Conservation (phyloP, 116 monocot species). For the Posidonia oceanica region DNA sequence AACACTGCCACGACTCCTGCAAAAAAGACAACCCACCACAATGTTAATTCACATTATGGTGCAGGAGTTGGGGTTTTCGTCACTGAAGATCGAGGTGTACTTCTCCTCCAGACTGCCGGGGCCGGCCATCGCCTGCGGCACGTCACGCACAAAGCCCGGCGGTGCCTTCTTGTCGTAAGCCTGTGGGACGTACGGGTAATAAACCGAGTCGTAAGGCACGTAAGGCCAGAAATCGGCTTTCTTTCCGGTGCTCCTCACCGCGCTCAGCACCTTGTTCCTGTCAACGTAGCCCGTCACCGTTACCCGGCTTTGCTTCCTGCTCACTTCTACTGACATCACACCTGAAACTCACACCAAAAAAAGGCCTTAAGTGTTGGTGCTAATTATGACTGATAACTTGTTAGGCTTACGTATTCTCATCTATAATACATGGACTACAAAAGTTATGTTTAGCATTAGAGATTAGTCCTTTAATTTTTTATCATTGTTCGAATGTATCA, state of each 20-base stretch:
- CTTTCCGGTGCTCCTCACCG: constrained; percentile 53
- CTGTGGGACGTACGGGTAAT: constrained; percentile 46
- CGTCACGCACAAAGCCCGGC: constrained; percentile 54
- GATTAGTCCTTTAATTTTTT: too few relatives aligned
- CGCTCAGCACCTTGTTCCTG: constrained; percentile 34
- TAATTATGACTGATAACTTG: background rate
- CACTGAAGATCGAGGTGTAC: constrained; percentile 55
- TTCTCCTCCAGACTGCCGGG: constrained; percentile 22
- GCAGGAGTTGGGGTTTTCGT: constrained; percentile 73
- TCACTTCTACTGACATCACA: constrained; percentile 46
- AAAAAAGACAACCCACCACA: too few relatives aligned
- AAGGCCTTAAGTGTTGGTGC: background rate
- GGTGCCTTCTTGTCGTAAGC: constrained; percentile 84
- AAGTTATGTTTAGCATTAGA: too few relatives aligned
- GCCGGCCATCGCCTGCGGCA: constrained; percentile 32
- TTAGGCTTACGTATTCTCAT: too few relatives aligned
- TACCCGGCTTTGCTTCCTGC: constrained; percentile 52
- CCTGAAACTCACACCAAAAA: background rate
- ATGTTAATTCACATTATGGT: constrained; percentile 42
- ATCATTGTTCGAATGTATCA: too few relatives aligned
- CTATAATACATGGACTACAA: too few relatives aligned
- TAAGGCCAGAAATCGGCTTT: constrained; percentile 72
- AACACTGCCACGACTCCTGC: too few relatives aligned
- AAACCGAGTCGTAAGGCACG: constrained; percentile 38
- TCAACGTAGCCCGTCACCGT: constrained; percentile 60